Evolutionary conservation across 2,329 filamentous ascomycete genomes (phyloP).

Genomic region (Dryadomyces quercus-mongolicae): DNA sequence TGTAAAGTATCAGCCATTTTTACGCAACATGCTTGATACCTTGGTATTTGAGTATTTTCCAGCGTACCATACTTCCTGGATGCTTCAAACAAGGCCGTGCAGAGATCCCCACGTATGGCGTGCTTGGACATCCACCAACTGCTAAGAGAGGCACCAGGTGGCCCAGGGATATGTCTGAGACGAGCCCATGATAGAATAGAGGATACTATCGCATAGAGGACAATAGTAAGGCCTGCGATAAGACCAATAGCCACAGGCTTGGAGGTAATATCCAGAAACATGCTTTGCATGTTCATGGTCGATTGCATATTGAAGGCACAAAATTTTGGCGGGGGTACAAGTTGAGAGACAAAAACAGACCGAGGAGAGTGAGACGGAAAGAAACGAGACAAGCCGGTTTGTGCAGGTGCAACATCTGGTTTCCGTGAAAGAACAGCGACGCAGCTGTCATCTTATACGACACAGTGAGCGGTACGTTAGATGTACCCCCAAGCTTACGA

Average conservation of each 20-base stretch:
- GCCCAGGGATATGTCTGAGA: slow-evolving; percentile 17
- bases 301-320: too few species aligned
- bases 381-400: not conserved
- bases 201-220: slow-evolving; percentile 10
- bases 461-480: too few species aligned
- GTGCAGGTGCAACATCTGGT: not conserved
- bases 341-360: not conserved
- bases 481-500: too few species aligned
- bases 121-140: slow-evolving; percentile 19
- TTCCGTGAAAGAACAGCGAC: not conserved
- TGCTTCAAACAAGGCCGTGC: slow-evolving; percentile 15
- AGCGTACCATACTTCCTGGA: slow-evolving; percentile 16
- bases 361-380: not conserved
- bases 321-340: not conserved
- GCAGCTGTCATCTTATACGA: too few species aligned
- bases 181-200: slow-evolving; percentile 14
- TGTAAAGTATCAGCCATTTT: too few species aligned
- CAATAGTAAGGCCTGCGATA: not conserved
- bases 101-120: slow-evolving; percentile 16
- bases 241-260: not conserved
- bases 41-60: too few species aligned
- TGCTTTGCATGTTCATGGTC: not conserved
- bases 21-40: too few species aligned
- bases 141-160: slow-evolving; percentile 14
- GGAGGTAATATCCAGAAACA: not conserved